phyloP scores from a whole-genome alignment of 345 rosid genomes.

The Gossypium longicalyx region DNA sequence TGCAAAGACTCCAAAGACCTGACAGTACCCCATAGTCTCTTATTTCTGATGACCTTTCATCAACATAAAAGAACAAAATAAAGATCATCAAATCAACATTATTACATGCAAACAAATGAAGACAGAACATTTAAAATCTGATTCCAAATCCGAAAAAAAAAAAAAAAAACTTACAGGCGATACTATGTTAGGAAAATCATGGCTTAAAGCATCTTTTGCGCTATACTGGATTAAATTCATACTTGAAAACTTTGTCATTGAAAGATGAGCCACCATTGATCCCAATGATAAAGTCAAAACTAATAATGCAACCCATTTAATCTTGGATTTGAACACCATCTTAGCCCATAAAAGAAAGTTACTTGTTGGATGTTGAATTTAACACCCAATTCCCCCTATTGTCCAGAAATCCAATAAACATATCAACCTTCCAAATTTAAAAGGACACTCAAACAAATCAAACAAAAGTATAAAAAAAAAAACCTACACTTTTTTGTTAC shows the following conservation, averaged over 20 bases:
- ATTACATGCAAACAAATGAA: neutral
- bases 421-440: neutral
- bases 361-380: slow-evolving; percentile 6
- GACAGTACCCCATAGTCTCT: slow-evolving; percentile 75
- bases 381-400: slow-evolving; percentile 17
- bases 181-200: slow-evolving; percentile 43
- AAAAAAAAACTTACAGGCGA: slow-evolving; percentile 35
- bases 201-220: slow-evolving; percentile 48
- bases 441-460: neutral
- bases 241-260: slow-evolving; percentile 68
- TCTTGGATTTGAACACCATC: slow-evolving; percentile 82
- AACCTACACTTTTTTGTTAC: neutral
- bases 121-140: neutral
- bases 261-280: slow-evolving; percentile 78
- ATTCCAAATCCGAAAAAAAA: neutral
- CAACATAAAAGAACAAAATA: slow-evolving; percentile 17
- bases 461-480: neutral
- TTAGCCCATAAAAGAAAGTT: slow-evolving; percentile 26
- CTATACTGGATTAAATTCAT: slow-evolving; percentile 46
- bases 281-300: slow-evolving; percentile 68
- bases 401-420: neutral
- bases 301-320: slow-evolving; percentile 80
- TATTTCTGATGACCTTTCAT: slow-evolving; percentile 47
- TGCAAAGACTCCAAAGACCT: slow-evolving; percentile 68
- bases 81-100: slow-evolving; percentile 7